Conservation (phyloP, 768 basidiomycete species). For the Asterophora lycoperdoides region DNA sequence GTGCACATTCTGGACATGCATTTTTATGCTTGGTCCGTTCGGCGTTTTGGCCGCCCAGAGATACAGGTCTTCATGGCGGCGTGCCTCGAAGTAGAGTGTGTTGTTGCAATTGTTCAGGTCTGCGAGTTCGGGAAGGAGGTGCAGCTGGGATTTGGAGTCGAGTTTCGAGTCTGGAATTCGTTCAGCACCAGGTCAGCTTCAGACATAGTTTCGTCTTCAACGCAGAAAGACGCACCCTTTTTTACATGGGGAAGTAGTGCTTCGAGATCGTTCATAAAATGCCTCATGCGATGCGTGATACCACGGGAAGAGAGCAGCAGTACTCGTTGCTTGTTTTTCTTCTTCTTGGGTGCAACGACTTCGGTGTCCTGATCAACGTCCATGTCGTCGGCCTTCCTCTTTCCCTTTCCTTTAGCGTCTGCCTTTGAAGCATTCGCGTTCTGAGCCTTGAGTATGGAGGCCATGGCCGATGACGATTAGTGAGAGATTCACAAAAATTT, state of each 20-base stretch:
- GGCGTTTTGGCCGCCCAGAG: conserved; percentile 96
- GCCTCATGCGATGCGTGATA: conserved; percentile 93
- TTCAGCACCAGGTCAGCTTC: background rate
- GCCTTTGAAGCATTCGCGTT: conserved; percentile 51
- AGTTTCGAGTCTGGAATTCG: conserved; percentile 80
- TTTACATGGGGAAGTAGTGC: conserved; percentile 89
- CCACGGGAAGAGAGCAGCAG: conserved; percentile 90
- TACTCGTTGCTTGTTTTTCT: conserved; percentile 93
- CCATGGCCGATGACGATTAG: conserved; percentile 37
- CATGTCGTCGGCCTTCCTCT: conserved; percentile 57
- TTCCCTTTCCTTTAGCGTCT: conserved; percentile 61
- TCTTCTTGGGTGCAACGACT: conserved; percentile 40
- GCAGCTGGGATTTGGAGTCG: conserved; percentile 91
- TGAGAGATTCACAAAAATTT: conserved; percentile 9
- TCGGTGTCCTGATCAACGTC: conserved; percentile 43
- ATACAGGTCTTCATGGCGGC: conserved; percentile 93
- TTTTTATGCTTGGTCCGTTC: conserved; percentile 94
- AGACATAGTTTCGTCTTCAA: background rate
- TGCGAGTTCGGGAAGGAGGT: conserved; percentile 91
- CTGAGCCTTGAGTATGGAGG: conserved; percentile 60
- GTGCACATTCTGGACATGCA: conserved; percentile 98
- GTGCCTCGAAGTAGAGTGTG: conserved; percentile 93
- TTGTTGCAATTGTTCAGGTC: conserved; percentile 99
- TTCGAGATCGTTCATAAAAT: conserved; percentile 94
- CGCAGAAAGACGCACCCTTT: conserved; percentile 62